Evolutionary conservation across 2,329 filamentous ascomycete species (phyloP), one percentile per base, ranked within the genome.

Genomic region (Dactylonectria estremocensis): DNA sequence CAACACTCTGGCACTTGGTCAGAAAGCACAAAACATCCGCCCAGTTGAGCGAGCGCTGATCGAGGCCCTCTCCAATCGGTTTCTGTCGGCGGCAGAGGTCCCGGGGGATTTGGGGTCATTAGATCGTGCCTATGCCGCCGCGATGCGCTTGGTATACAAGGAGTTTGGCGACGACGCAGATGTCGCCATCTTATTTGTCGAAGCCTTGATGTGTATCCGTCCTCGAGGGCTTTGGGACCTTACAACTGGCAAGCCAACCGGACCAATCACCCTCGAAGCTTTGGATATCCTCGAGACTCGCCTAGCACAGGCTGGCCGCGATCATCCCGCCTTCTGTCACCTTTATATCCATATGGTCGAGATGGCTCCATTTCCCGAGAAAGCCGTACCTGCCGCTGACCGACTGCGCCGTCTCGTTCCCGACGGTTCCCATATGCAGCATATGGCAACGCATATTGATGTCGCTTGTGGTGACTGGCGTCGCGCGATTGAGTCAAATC

Each of bases 361-460:
- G 75, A 93, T 93, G 91, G 93, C 91, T 1, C 80, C 83, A 0
- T 85, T 82, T 0, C 92, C 92, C 1, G 92, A 93, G 76, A 76
- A 79, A 1, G 92, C 90, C 1, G 77, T 93, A 20, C 81, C 86
- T 0, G 83, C 86, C 0, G 91, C 91, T 9, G 86, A 93, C 73
- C 80, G 83, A 22, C 83, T 94, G 13, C 89, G 91, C 28, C 84
- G 83, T 14, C 83, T 94, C 3, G 87, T 91, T 0, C 91, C 91
- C 0, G 91, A 93, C 77, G 85, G 89, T 0, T 92, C 91, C 1
- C 92, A 94, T 77, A 81, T 93, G 1, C 84, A 90, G 48, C 92
- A 94, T 75, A 95, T 95, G 93, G 92, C 92, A 0, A 89, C 89
- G 0, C 93, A 95, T 77, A 83, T 95, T 40, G 92, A 95, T 22